These are phyloP conservation scores for Cunninghamia lanceolata DNA, from an alignment of 75 land plant genomes.

Conservation along the genomic window DNA sequence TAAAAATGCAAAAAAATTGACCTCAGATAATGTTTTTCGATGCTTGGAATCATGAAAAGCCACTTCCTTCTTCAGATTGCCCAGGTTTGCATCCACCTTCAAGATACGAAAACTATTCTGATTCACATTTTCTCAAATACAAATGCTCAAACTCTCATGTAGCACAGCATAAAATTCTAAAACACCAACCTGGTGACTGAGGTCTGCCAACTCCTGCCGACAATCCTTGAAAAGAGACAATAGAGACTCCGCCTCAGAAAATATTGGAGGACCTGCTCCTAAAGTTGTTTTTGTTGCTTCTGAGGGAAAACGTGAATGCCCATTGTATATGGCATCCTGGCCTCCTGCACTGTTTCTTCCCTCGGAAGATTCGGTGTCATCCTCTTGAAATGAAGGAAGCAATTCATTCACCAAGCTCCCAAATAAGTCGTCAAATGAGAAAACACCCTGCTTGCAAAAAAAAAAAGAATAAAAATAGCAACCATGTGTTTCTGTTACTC, in stretches of 20 bases:
- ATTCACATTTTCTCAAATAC: background rate
- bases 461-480: background rate
- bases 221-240: conserved; percentile 80
- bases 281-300: conserved; percentile 22
- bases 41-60: conserved; percentile 80
- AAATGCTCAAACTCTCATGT: background rate
- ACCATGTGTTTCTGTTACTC: background rate
- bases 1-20: conserved; percentile 22
- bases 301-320: conserved; percentile 24
- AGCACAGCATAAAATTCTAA: background rate
- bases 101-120: background rate
- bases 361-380: conserved; percentile 50
- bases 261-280: conserved; percentile 44
- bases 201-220: conserved; percentile 77
- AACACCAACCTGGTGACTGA: conserved; percentile 51
- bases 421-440: conserved; percentile 94
- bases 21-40: conserved; percentile 90
- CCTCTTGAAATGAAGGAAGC: conserved; percentile 70
- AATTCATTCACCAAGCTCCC: conserved; percentile 80
- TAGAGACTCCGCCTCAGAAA: conserved; percentile 76
- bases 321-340: conserved; percentile 43
- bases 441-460: conserved; percentile 61
- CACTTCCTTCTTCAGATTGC: conserved; percentile 85
- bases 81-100: conserved; percentile 76
- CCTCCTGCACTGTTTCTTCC: conserved; percentile 16